Conservation (phyloP, 176 grass and related monocot species). For the Leersia perrieri region DNA sequence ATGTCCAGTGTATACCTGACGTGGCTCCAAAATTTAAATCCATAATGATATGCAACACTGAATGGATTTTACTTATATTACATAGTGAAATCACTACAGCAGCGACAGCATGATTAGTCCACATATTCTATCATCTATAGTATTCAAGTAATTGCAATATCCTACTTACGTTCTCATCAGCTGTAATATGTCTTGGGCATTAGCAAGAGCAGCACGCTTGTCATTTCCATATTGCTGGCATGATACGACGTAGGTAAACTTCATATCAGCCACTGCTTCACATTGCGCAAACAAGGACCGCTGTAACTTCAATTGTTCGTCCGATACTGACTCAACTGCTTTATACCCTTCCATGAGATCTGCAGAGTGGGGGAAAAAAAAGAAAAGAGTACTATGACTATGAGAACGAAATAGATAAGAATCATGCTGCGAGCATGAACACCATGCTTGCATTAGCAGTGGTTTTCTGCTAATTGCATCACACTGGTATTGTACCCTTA, state of each 20-base stretch:
- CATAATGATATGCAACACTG: constrained; percentile 5
- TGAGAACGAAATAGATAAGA: constrained; percentile 1
- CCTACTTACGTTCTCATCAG: constrained; percentile 80
- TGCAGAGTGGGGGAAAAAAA: constrained; percentile 34
- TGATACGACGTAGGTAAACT: constrained; percentile 93
- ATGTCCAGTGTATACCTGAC: not conserved
- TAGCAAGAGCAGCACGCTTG: constrained; percentile 72
- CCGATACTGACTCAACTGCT: constrained; percentile 66
- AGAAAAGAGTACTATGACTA: constrained; percentile 23
- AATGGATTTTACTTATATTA: not conserved
- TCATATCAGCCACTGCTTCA: constrained; percentile 90
- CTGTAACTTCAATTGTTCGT: constrained; percentile 63
- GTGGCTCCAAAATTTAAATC: not conserved
- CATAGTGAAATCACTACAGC: not conserved
- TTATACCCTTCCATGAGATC: constrained; percentile 95
- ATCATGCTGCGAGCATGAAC: constrained; percentile 2
- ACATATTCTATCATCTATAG: not conserved
- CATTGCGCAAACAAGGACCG: constrained; percentile 66
- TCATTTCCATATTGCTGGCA: constrained; percentile 98
- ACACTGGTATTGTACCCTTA: not conserved
- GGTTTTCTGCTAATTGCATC: constrained; percentile 10
- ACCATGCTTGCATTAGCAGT: not conserved
- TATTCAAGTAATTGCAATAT: constrained; percentile 21
- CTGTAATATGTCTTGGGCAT: constrained; percentile 82
- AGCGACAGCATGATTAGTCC: constrained; percentile 10